Evolutionary conservation across 768 basidiomycete species (phyloP), one percentile per base, ranked within the genome.

Genomic region (Termitomyces sp.): DNA sequence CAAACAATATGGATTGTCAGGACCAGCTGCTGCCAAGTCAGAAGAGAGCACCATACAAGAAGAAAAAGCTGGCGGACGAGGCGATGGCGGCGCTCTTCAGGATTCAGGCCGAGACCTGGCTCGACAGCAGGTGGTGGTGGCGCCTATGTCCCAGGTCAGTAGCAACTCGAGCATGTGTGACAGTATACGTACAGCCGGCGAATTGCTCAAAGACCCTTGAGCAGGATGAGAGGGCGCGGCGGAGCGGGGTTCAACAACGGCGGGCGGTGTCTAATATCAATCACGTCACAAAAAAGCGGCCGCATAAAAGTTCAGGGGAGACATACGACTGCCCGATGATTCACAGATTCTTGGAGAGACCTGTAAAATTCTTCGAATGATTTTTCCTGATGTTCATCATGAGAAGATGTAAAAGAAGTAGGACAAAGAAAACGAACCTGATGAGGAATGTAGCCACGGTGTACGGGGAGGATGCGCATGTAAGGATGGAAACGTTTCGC

Each of bases 401-500:
- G 37, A 39, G 26, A 39, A 20, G 26, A 36, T 34, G 13, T 3
- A 27, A 34, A 36, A 49, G 27, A 31, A 16, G 16, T 2, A 22
- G 14, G 29, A 39, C 32, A 8, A 9, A 56, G 10, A 22, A 20
- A 31, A 49, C 8, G 5, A 13, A 56, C 56, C n/a, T 56, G 48
- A 4, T 34, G 46, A 29, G 46, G 55, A 4, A 56, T 56, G 27
- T 56, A 56, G 4, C 27, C 24, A 4, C 48, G 29, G 5, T 50
- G 56, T 1, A 56, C 48, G 6, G 56, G 55, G 5, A 48, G 53
- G 31, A 56, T 34, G 3, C 56, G 51, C 37, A 34, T 53, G n/a
- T 64, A 64, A 0, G 63, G 59, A 13, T 61, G 61, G 22, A 27
- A 63, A 2, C 61, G 57, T 12, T 50, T 29, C 1, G 56, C 55